Percentiles rank a stretch among this genome's conserved stretches.
phyloP scores from a whole-genome alignment of 1,284 basidiomycete species.

The Malassezia psittaci region DNA sequence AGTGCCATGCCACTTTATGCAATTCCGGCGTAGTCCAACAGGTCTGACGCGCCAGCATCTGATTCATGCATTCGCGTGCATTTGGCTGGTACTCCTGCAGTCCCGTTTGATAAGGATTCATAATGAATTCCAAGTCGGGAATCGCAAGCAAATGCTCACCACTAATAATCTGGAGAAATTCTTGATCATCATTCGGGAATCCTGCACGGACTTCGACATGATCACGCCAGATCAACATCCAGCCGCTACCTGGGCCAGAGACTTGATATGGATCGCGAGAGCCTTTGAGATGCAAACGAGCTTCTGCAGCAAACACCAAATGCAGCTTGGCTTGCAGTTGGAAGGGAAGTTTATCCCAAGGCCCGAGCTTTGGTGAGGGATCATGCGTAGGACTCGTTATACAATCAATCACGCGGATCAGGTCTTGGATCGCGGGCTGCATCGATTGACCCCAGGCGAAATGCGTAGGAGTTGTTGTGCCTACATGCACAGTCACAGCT shows the following conservation, averaged over 20 bases:
- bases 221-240: constrained; percentile 75
- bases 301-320: constrained; percentile 60
- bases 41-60: background rate
- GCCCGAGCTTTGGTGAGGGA: constrained; percentile 74
- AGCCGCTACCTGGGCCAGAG: constrained; percentile 70
- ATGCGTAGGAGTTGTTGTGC: constrained; percentile 60
- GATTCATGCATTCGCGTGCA: background rate
- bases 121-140: constrained; percentile 50
- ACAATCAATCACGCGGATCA: constrained; percentile 73
- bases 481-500: constrained; percentile 57
- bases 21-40: constrained; percentile 16
- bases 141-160: constrained; percentile 53
- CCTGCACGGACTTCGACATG: constrained; percentile 65
- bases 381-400: constrained; percentile 71
- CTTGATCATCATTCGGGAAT: constrained; percentile 63
- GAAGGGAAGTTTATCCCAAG: constrained; percentile 71
- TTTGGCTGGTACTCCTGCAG: background rate
- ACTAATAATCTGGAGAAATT: constrained; percentile 74
- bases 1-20: constrained; percentile 51
- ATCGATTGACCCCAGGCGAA: constrained; percentile 87
- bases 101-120: constrained; percentile 52
- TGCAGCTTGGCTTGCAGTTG: constrained; percentile 72
- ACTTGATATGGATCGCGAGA: constrained; percentile 72
- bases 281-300: constrained; percentile 61
- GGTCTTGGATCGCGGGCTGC: constrained; percentile 72